Conservation (phyloP, 495 filamentous ascomycete species). For the Aspergillus sparsus region DNA sequence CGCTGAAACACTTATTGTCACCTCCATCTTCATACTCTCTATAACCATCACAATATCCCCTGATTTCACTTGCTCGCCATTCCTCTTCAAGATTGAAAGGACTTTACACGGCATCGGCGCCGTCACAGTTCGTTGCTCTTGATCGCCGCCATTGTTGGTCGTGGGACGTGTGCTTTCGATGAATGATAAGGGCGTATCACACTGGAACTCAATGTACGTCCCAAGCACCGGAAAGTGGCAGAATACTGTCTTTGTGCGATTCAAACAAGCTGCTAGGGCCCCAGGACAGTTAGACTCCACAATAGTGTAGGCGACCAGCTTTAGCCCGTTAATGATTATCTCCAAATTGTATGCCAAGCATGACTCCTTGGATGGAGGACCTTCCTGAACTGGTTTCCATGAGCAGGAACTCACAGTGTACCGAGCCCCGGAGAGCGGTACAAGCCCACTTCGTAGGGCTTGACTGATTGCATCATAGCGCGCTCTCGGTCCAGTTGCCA, state of each 20-base stretch:
- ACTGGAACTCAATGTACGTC: constrained; percentile 64
- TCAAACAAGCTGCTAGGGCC: constrained; percentile 52
- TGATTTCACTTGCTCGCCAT: constrained; percentile 71
- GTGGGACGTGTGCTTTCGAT: constrained; percentile 66
- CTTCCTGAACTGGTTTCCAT: background rate
- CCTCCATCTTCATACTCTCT: constrained; percentile 98
- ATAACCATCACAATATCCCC: constrained; percentile 82
- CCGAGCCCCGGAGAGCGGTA: background rate
- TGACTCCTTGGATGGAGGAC: background rate
- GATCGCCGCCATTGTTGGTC: constrained; percentile 67
- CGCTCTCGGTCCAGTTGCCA: background rate
- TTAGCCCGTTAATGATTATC: constrained; percentile 21
- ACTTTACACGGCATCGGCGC: constrained; percentile 90
- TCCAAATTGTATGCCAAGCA: background rate
- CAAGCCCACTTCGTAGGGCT: background rate
- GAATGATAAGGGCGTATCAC: constrained; percentile 63
- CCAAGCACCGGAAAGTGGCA: constrained; percentile 26
- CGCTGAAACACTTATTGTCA: constrained; percentile 56
- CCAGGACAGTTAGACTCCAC: constrained; percentile 60
- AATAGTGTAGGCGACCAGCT: constrained; percentile 53
- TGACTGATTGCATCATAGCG: background rate
- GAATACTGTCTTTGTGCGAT: constrained; percentile 33
- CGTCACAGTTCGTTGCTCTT: constrained; percentile 66
- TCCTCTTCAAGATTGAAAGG: constrained; percentile 68
- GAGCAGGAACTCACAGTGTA: background rate